Base-by-base conservation (phyloP, 306 rosid genomes). In the Lathyrus aphaca region DNA sequence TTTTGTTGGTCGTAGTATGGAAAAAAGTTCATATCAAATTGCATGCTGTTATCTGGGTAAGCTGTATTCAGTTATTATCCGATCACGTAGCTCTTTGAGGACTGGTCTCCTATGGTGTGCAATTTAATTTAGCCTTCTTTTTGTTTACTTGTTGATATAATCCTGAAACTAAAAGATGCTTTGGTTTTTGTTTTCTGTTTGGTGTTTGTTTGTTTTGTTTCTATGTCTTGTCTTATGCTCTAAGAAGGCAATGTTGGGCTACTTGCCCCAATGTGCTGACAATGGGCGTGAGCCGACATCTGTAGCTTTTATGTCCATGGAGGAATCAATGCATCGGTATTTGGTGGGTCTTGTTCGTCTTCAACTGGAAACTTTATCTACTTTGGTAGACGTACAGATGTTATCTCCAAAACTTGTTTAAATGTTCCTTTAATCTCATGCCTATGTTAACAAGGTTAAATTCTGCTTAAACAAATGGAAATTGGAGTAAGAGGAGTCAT, bases 201-300 rank as follows among this genome's bases (percentile, higher is more conserved):
- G 84, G 95, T 94, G 95, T 94, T 94, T 88, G 90, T 81, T 90
- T 86, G 85, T 87, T 90, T 90, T 94, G 91, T 90, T 94, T 90
- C 93, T 90, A 73, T 93, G 96, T 94, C 86, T 78, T 87, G 87
- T 94, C 86, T 74, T 87, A 81, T 88, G 86, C 86, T 90, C 90
- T 91, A 80, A 94, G 99, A 94, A 87, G 99, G 89, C 96, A 91
- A 94, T 91, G 95, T 90, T 88, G 96, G 96, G 90, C 91, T 84
- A 90, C 95, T 94, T 82, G 96, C 96, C 98, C 98, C 97, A 89
- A 87, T 94, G 96, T 88, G 98, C 91, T 90, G 97, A 90, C 97
- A 86, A 88, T 87, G 96, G 95, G 91, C 84, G 97, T 94, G 99
- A 91, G 97, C 99, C 83, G 97, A 88, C 96, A 76, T 86, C 97